These are phyloP conservation scores for Wallemia ichthyophaga DNA, from an alignment of 1,284 basidiomycete genomes.

Conservation along the genomic window DNA sequence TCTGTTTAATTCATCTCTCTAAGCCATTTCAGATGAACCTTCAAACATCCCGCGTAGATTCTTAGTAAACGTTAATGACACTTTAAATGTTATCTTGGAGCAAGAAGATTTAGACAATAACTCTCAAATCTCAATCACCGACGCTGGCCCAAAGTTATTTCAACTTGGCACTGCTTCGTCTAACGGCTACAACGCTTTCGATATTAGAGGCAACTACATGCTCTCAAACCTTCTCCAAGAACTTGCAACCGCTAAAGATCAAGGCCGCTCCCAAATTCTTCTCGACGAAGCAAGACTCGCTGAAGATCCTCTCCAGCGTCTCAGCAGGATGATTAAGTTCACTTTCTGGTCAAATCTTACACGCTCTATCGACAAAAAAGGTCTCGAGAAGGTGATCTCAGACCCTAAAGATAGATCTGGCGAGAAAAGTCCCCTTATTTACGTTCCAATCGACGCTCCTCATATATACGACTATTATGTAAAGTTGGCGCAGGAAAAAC, in stretches of 20 bases:
- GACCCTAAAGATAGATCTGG: slow-evolving; percentile 88
- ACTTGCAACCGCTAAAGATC: slow-evolving; percentile 82
- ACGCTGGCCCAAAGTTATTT: slow-evolving; percentile 88
- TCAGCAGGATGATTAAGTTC: slow-evolving; percentile 91
- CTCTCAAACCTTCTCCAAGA: slow-evolving; percentile 96
- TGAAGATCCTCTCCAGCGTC: slow-evolving; percentile 85
- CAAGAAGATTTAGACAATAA: slow-evolving; percentile 96
- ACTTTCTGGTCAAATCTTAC: slow-evolving; percentile 97
- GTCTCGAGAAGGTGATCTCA: slow-evolving; percentile 77
- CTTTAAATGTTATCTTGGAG: slow-evolving; percentile 76
- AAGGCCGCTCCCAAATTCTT: slow-evolving; percentile 77
- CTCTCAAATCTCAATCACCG: slow-evolving; percentile 84
- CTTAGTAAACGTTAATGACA: slow-evolving; percentile 95
- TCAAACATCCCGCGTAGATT: slow-evolving; percentile 34
- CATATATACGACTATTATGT: slow-evolving; percentile 77
- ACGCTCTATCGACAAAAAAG: slow-evolving; percentile 82
- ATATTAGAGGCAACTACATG: slow-evolving; percentile 91
- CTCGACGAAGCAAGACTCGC: slow-evolving; percentile 87
- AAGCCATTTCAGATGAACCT: slow-evolving; percentile 17
- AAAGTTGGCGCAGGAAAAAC: slow-evolving; percentile 46
- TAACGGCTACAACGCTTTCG: slow-evolving; percentile 90
- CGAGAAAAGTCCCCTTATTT: slow-evolving; percentile 62
- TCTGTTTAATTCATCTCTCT: not conserved
- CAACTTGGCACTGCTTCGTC: slow-evolving; percentile 81
- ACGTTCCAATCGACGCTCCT: slow-evolving; percentile 69